Conservation (phyloP, 257 asterid species). For the Solanum chiquidenum region DNA sequence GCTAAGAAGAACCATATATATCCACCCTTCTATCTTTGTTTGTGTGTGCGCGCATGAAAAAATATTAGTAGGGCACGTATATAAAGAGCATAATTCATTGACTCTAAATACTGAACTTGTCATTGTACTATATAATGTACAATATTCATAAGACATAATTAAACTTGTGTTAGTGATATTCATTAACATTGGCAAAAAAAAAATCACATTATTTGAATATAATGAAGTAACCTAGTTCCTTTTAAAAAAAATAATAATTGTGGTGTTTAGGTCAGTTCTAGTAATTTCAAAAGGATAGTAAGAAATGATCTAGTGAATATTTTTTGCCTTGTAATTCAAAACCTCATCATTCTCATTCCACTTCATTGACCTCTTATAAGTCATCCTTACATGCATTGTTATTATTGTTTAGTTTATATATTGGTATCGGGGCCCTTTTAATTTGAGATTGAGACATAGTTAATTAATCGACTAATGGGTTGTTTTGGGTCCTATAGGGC, state of each 20-base stretch:
- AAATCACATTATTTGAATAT: not conserved
- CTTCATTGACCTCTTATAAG: not conserved
- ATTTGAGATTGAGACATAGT: not conserved
- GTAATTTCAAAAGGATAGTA: no score
- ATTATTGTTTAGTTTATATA: not conserved
- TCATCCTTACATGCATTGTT: not conserved
- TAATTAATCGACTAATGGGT: not conserved
- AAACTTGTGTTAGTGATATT: not conserved
- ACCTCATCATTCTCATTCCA: not conserved
- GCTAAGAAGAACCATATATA: no score
- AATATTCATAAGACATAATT: not conserved
- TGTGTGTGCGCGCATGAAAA: not conserved
- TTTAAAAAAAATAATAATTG: no score
- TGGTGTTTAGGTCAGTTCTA: no score
- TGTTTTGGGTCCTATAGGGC: constrained; percentile 28
- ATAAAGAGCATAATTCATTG: not conserved
- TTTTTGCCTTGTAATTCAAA: not conserved
- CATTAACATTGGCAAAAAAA: not conserved
- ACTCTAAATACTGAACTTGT: not conserved
- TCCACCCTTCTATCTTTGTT: no score
- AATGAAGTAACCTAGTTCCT: not conserved
- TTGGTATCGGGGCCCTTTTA: not conserved
- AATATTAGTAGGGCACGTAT: not conserved
- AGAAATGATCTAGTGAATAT: not conserved
- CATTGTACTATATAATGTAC: not conserved